phyloP scores from a whole-genome alignment of 768 basidiomycete genomes.

The Tephrocybe sp. region DNA sequence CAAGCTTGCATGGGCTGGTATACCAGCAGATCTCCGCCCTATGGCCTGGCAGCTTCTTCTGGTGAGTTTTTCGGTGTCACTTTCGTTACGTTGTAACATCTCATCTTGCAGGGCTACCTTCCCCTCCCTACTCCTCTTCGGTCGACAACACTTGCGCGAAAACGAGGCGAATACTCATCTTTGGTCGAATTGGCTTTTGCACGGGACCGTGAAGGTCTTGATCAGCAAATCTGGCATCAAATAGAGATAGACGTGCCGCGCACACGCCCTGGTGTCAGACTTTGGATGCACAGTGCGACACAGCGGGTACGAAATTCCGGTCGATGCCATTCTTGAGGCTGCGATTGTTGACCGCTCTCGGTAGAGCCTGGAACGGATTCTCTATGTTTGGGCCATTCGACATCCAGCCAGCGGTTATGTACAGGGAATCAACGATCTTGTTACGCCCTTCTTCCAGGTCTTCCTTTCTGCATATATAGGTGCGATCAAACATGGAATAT shows the following conservation, averaged over 20 bases:
- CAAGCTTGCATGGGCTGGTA: conserved; percentile 93
- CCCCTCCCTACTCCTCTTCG: conserved; percentile 82
- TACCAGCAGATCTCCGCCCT: conserved; percentile 84
- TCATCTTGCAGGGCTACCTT: conserved; percentile 76
- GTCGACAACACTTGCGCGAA: conserved; percentile 74
- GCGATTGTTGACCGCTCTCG: conserved; percentile 18
- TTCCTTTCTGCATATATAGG: conserved; percentile 96
- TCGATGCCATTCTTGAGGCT: background rate
- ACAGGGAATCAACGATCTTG: conserved; percentile 98
- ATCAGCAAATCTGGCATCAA: conserved; percentile 99
- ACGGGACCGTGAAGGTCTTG: conserved; percentile 79
- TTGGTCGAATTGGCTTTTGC: conserved; percentile 90
- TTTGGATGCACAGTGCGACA: conserved; percentile 91
- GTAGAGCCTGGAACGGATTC: conserved; percentile 89
- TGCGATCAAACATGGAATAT: conserved; percentile 30
- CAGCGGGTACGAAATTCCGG: conserved; percentile 67
- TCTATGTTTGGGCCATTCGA: conserved; percentile 99
- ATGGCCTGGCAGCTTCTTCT: conserved; percentile 94
- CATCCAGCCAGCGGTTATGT: conserved; percentile 99
- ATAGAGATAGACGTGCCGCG: conserved; percentile 98
- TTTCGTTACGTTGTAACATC: background rate
- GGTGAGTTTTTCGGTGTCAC: conserved; percentile 44
- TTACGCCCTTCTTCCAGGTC: conserved; percentile 96
- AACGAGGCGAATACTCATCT: conserved; percentile 89
- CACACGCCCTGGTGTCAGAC: conserved; percentile 84